Base-by-base conservation (phyloP, 1,284 basidiomycete species). In the Mycena citricolor region DNA sequence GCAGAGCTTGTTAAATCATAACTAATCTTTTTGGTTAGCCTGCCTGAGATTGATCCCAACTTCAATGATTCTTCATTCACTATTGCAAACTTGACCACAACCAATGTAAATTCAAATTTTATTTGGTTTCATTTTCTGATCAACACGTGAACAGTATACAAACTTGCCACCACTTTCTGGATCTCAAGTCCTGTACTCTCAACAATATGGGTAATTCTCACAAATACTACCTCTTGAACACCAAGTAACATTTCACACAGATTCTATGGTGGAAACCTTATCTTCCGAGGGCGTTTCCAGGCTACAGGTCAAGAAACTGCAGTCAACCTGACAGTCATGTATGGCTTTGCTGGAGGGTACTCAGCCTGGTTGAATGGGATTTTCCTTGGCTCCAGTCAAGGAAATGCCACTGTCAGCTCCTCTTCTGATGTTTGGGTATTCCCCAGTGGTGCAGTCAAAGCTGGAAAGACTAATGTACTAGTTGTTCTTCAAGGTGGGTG, bases 251-350 rank as follows among this genome's bases (percentile, higher is more conserved):
- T n/a, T n/a, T n/a, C 8, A 21, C 34, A 14, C 48, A 71, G 71
- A 8, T 73, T 74, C 54, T 74, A 73, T 44, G 72, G 70, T 5
- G 71, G 71, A 2, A 68, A 74, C 44, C 58, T 77, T 21, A 68
- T 79, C 32, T 79, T 69, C 61, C 67, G 77, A 17, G 77, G 76
- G 10, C 70, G 71, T 39, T 80, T 80, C 58, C 69, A 58, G 17
- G 68, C 70, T 6, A 64, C 62, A 7, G 73, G 72, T 3, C 33
- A 57, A 39, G 69, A 71, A 55, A 72, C 67, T 2, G 71, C 64
- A 7, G 61, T 79, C 30, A 64, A 62, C 23, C 57, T 75, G 1
- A 71, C 70, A 13, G 71, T 77, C 7, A 69, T 73, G 56, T 73
- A 67, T 30, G 74, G 74, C 3, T 70, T 70, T 46, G 72, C 67